Evolutionary conservation across 352 stramenopile species (phyloP).

Genomic region (Thraustochytrium striatum): DNA sequence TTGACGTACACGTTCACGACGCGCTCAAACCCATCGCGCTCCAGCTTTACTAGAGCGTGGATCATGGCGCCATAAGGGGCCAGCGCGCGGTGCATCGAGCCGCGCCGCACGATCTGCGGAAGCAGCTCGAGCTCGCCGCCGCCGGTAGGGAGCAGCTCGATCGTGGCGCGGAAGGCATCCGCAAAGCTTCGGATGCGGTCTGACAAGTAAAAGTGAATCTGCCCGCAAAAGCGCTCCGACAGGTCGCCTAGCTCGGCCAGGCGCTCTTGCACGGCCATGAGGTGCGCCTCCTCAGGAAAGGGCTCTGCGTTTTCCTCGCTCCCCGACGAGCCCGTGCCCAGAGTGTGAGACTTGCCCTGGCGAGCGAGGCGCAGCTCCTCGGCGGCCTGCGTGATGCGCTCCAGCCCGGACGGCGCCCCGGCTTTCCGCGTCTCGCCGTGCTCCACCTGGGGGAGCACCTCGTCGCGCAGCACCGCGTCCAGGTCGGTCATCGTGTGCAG

Average conservation of each 20-base stretch:
- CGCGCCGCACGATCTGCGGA: background rate
- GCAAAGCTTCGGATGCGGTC: slow-evolving; percentile 5
- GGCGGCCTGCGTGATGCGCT: background rate
- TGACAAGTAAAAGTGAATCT: slow-evolving; percentile 3
- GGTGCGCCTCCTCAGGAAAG: slow-evolving; percentile 14
- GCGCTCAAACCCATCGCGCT: background rate
- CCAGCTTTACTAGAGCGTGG: background rate
- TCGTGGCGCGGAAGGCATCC: slow-evolving; percentile 17
- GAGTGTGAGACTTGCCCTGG: background rate
- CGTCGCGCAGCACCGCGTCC: background rate
- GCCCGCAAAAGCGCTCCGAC: background rate
- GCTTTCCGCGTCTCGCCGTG: background rate
- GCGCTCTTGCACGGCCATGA: background rate
- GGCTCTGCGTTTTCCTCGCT: background rate
- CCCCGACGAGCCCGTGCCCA: background rate
- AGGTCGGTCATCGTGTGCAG: background rate
- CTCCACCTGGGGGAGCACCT: slow-evolving; percentile 8
- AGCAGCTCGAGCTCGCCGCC: background rate
- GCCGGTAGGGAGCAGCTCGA: background rate
- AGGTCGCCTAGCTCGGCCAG: background rate
- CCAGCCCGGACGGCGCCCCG: background rate
- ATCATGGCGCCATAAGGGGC: slow-evolving; percentile 11
- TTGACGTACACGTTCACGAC: slow-evolving; percentile 29
- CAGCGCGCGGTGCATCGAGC: slow-evolving; percentile 18
- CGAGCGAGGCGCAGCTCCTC: background rate